A percentile compares a stretch with the other conserved stretches of the same genome.
phyloP scores from a whole-genome alignment of 495 filamentous ascomycete genomes.

The Astrothelium macrocarpum region DNA sequence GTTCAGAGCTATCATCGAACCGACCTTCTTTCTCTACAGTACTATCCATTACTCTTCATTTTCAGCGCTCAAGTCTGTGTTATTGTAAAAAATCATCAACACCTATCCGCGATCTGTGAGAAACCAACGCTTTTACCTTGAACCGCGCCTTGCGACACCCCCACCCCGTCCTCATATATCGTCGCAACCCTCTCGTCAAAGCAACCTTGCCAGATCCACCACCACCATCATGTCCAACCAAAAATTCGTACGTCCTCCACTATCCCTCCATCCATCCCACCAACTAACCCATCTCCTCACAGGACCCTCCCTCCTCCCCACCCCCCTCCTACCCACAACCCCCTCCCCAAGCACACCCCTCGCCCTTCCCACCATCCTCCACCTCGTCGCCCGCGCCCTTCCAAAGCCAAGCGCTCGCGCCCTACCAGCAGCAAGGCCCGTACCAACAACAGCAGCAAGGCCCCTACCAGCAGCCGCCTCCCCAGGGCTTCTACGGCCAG shows the following conservation, averaged over 20 bases:
- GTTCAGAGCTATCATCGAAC: neutral
- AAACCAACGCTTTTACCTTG: too few relatives aligned
- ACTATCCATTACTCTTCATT: neutral
- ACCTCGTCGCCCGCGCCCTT: constrained; percentile 11
- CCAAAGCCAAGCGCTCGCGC: neutral
- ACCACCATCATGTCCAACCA: neutral
- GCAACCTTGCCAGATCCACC: neutral
- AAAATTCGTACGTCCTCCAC: constrained; percentile 5
- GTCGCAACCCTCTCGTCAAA: neutral
- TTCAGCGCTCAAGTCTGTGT: neutral
- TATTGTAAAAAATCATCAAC: too few relatives aligned
- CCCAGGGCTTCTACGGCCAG: constrained; percentile 7
- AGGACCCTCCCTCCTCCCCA: constrained; percentile 15
- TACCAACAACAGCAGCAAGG: constrained; percentile 8
- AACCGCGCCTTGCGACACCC: too few relatives aligned
- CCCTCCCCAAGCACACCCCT: constrained; percentile 16
- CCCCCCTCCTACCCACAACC: constrained; percentile 17
- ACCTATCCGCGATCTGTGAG: too few relatives aligned
- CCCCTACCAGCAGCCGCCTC: constrained; percentile 9
- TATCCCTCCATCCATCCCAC: neutral
- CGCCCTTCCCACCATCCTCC: constrained; percentile 7
- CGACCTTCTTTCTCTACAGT: neutral
- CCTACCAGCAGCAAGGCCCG: neutral
- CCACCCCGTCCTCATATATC: neutral
- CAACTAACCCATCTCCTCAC: neutral